Conservation (phyloP, 768 basidiomycete species). For the Suillus discolor region DNA sequence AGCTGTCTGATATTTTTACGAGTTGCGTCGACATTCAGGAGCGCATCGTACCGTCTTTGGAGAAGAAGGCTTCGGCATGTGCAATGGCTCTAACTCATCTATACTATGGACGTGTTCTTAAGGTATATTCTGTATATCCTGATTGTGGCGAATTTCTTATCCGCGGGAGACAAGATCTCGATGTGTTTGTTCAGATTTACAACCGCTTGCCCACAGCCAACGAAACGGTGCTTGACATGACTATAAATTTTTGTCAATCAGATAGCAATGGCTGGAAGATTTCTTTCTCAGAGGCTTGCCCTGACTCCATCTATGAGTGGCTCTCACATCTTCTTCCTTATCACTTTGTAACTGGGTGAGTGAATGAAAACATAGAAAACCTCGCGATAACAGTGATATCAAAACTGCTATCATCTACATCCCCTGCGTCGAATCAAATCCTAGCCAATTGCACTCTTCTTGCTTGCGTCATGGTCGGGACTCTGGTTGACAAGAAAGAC, state of each 20-base stretch:
- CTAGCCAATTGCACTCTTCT: background rate
- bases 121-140: background rate
- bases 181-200: background rate
- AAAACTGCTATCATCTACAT: background rate
- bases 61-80: background rate
- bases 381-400: background rate
- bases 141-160: background rate
- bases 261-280: too few species aligned
- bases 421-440: background rate
- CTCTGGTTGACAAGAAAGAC: background rate
- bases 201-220: background rate
- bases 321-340: background rate
- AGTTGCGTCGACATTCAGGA: background rate
- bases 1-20: background rate
- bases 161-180: background rate
- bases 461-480: background rate
- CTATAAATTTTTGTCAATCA: background rate
- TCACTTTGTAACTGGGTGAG: background rate
- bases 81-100: background rate
- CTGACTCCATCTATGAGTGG: background rate
- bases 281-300: accelerated
- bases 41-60: background rate
- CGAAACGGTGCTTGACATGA: accelerated
- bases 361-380: accelerated
- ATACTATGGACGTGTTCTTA: background rate